These are phyloP conservation scores for Fusarium sp. DNA, from an alignment of 2,329 filamentous ascomycete species.

Conservation along the genomic window DNA sequence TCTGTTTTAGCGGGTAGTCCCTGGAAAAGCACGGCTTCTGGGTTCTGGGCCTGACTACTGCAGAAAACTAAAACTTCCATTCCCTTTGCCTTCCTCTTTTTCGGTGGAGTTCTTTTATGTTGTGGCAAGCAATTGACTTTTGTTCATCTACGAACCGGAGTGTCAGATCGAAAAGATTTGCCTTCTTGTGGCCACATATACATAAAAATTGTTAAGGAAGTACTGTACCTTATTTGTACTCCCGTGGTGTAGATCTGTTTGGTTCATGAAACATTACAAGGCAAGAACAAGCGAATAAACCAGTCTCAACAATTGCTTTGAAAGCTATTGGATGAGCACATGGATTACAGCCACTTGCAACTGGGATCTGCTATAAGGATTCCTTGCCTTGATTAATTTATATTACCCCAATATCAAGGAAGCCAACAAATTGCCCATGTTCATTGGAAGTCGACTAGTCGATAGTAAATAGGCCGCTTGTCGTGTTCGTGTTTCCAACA, in stretches of 20 bases:
- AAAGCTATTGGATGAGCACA: not conserved
- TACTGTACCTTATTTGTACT: not conserved
- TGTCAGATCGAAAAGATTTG: constrained; percentile 24
- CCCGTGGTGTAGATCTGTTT: constrained; percentile 16
- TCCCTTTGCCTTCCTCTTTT: constrained; percentile 5
- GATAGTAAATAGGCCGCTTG: constrained; percentile 17
- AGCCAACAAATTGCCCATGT: not conserved
- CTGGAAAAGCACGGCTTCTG: constrained; percentile 26
- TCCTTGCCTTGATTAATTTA: not conserved
- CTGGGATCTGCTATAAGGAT: constrained; percentile 8
- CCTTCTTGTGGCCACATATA: not conserved
- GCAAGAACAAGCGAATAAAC: constrained; percentile 20
- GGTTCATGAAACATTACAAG: constrained; percentile 16
- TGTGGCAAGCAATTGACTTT: not conserved
- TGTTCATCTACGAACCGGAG: constrained; percentile 3
- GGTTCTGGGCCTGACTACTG: constrained; percentile 16
- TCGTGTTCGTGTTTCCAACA: constrained; percentile 42
- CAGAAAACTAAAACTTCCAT: not conserved
- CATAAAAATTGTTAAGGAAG: not conserved
- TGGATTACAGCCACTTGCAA: not conserved
- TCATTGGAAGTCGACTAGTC: constrained; percentile 5
- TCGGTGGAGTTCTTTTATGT: constrained; percentile 18
- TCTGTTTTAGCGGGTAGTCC: constrained; percentile 34
- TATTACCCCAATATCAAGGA: not conserved
- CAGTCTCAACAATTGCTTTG: constrained; percentile 10